These are phyloP conservation scores for Ganoderma leucocontextum DNA, from an alignment of 1,284 basidiomycete species.

Conservation along the genomic window DNA sequence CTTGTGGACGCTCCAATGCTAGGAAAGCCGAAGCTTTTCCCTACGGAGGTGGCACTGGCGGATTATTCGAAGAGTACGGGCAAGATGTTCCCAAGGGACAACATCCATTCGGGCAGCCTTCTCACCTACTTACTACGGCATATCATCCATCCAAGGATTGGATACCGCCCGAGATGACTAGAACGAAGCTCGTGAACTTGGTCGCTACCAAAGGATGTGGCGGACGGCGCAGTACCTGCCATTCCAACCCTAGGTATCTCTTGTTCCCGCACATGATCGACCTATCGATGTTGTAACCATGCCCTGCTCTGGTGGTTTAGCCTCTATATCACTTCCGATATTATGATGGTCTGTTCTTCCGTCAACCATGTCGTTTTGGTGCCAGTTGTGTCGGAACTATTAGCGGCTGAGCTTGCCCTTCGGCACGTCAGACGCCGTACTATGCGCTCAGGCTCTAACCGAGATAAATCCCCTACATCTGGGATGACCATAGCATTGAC, in stretches of 20 bases:
- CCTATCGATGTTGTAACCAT: neutral
- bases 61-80: slow-evolving; percentile 40
- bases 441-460: too few species aligned
- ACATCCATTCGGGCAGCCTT: neutral
- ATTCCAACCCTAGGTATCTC: neutral
- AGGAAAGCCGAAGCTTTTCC: slow-evolving; percentile 12
- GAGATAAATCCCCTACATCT: too few species aligned
- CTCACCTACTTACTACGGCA: neutral
- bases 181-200: neutral
- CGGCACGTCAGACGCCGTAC: too few species aligned
- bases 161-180: neutral
- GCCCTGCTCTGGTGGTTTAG: neutral
- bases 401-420: too few species aligned
- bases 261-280: neutral
- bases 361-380: too few species aligned
- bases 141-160: neutral
- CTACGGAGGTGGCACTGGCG: slow-evolving; percentile 3
- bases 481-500: too few species aligned
- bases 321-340: neutral
- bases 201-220: neutral
- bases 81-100: slow-evolving; percentile 43
- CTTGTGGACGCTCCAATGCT: slow-evolving; percentile 38
- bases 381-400: too few species aligned
- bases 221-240: neutral
- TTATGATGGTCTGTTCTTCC: neutral